A percentile compares a stretch with the other conserved stretches of the same genome.
These are phyloP conservation scores for Physcomitrellopsis africana DNA, from an alignment of 225 moss, liverwort and hornwort genomes.

Conservation along the genomic window DNA sequence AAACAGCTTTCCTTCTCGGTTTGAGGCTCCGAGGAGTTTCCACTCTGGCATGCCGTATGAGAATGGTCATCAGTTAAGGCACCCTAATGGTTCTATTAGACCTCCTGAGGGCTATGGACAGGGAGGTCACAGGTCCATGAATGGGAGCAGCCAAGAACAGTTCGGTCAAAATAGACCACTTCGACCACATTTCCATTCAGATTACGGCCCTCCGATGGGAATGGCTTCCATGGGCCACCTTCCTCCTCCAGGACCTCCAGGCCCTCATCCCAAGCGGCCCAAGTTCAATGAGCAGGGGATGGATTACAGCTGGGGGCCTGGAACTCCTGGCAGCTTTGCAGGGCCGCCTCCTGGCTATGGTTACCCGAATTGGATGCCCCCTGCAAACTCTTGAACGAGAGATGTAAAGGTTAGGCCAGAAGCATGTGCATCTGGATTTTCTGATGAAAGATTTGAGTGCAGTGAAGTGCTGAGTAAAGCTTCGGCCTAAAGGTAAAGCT, in stretches of 20 bases:
- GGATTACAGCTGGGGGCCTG: constrained; percentile 71
- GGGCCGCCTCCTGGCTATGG: no score
- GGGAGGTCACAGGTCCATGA: constrained; percentile 51
- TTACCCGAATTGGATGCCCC: constrained; percentile 53
- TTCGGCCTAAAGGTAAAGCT: constrained; percentile 17
- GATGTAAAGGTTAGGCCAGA: constrained; percentile 12
- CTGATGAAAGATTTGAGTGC: neutral
- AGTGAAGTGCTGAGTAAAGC: constrained; percentile 27
- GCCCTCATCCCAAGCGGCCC: constrained; percentile 62
- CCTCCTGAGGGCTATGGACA: constrained; percentile 51
- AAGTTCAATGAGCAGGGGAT: constrained; percentile 67
- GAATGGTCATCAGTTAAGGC: no score
- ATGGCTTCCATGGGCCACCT: constrained; percentile 61
- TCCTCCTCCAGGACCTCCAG: constrained; percentile 47
- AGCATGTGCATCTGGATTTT: constrained; percentile 22
- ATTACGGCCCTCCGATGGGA: constrained; percentile 58
- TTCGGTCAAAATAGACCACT: constrained; percentile 29
- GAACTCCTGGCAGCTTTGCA: constrained; percentile 57
- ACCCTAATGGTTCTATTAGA: no score
- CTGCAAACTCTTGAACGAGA: constrained; percentile 43
- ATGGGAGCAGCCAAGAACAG: constrained; percentile 48
- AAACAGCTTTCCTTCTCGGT: constrained; percentile 51
- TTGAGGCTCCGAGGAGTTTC: constrained; percentile 52
- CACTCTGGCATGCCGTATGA: constrained; percentile 41
- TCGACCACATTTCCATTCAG: constrained; percentile 56